Percentiles rank a stretch among this genome's conserved stretches.
phyloP scores from a whole-genome alignment of 192 early-diverging fungal species.

The Umbelopsis isabellina region DNA sequence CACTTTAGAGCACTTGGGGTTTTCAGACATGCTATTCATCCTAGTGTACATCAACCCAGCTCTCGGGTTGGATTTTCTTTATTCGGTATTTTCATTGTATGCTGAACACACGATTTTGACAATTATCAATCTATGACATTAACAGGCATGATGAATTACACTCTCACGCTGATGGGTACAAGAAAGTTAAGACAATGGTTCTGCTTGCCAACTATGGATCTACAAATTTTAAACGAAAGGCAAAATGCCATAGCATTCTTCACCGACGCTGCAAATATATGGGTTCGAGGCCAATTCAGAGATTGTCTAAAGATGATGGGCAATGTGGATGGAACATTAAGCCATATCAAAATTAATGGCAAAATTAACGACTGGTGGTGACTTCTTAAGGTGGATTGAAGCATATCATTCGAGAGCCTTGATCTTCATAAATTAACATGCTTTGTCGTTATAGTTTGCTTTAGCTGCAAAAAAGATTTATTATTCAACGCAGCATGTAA shows the following conservation, averaged over 20 bases:
- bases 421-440: not conserved
- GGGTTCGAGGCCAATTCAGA: conserved; percentile 44
- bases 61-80: conserved; percentile 73
- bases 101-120: not conserved
- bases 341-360: conserved; percentile 48
- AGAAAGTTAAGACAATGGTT: conserved; percentile 70
- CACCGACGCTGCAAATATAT: conserved; percentile 42
- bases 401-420: too few relatives aligned
- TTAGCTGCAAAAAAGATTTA: conserved; percentile 54
- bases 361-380: conserved; percentile 63
- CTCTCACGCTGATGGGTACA: conserved; percentile 60
- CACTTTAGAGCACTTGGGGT: conserved; percentile 73
- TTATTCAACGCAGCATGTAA: conserved; percentile 28
- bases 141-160: conserved; percentile 66
- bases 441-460: conserved; percentile 55
- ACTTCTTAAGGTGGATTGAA: conserved; percentile 53
- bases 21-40: conserved; percentile 76
- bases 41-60: conserved; percentile 75
- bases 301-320: conserved; percentile 50
- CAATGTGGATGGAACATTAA: conserved; percentile 50
- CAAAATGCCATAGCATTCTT: conserved; percentile 64
- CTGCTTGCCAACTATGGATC: conserved; percentile 58
- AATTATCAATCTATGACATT: not conserved
- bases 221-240: conserved; percentile 49
- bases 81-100: conserved; percentile 56